Base-by-base conservation (phyloP, 225 moss, liverwort and hornwort species). In the Physcomitrellopsis africana region DNA sequence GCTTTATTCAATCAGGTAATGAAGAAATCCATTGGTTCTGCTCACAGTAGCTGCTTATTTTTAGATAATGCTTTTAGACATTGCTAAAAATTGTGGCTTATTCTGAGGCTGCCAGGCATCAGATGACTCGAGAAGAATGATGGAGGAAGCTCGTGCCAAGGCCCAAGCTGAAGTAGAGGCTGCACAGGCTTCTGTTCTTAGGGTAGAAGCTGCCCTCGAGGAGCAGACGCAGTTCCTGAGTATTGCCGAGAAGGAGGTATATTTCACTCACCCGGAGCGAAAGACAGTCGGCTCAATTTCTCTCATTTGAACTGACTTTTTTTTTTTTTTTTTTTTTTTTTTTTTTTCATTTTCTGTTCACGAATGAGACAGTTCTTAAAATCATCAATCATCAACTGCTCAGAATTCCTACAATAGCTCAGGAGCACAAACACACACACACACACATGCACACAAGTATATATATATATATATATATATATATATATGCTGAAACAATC, bases 91-190 rank as follows among this genome's bases (percentile, higher is more conserved):
- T 64, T 52, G 26, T 76, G 61, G 18, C 78, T 83, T 53, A 85
- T 81, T 67, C 26, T 48, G 63, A 74, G 65, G 70, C 62, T 70
- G 22, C 46, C 85, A 92, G 93, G 82, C 89, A 29, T 86, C 90
- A 67, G 89, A 85, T 65, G 93, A 93, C 73, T 85, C 94, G 32
- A 85, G 86, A 46, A 83, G 57, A 69, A 86, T 89, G 80, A 88
- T 94, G n/a, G 91, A 96, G 67, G 86, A 89, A 58, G 84, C 87
- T 29, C 89, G 87, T 49, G 81, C 87, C 52, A 76, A 76, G 47
- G 91, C 82, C 51, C 77, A 76, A 74, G 77, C 85, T 68, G 91
- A 91, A 79, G 78, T 91, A 42, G 82, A 83, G 46, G 84, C 89
- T 74, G 91, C 83, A 23, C 79, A 81, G 58, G 90, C 86, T 65